These are phyloP conservation scores for Hyaloscypha hepaticicola DNA, from an alignment of 495 filamentous ascomycete species.

Conservation along the genomic window DNA sequence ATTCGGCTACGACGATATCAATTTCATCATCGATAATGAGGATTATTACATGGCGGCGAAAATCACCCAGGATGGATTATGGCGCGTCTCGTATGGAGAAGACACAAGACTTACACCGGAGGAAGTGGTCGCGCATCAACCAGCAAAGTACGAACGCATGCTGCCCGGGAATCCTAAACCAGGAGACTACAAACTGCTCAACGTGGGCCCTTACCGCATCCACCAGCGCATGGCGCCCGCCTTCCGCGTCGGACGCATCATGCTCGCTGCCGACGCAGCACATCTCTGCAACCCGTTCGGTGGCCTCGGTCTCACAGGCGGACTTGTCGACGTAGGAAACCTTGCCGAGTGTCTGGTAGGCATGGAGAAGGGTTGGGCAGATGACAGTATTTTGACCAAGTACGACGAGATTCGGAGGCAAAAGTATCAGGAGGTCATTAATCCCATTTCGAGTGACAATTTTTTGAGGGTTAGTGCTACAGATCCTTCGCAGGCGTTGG, in stretches of 20 bases:
- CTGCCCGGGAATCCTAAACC: slow-evolving; percentile 59
- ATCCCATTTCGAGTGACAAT: slow-evolving; percentile 56
- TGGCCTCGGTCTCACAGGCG: slow-evolving; percentile 60
- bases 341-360: slow-evolving; percentile 58
- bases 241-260: slow-evolving; percentile 54
- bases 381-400: slow-evolving; percentile 55
- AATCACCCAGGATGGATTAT: slow-evolving; percentile 57
- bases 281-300: slow-evolving; percentile 58
- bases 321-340: slow-evolving; percentile 58
- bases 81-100: slow-evolving; percentile 60
- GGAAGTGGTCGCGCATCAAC: slow-evolving; percentile 52
- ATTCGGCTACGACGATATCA: slow-evolving; percentile 54
- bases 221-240: slow-evolving; percentile 58
- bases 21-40: slow-evolving; percentile 58
- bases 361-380: slow-evolving; percentile 52
- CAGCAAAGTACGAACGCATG: slow-evolving; percentile 52
- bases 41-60: slow-evolving; percentile 61
- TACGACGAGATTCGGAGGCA: slow-evolving; percentile 56
- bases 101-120: slow-evolving; percentile 48
- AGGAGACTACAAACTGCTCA: slow-evolving; percentile 52
- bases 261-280: slow-evolving; percentile 60
- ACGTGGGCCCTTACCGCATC: slow-evolving; percentile 57
- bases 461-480: slow-evolving; percentile 41
- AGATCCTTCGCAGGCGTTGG: slow-evolving; percentile 37
- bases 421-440: slow-evolving; percentile 55